phyloP scores from a whole-genome alignment of 2,329 filamentous ascomycete species.

The Stromatinia cepivora region DNA sequence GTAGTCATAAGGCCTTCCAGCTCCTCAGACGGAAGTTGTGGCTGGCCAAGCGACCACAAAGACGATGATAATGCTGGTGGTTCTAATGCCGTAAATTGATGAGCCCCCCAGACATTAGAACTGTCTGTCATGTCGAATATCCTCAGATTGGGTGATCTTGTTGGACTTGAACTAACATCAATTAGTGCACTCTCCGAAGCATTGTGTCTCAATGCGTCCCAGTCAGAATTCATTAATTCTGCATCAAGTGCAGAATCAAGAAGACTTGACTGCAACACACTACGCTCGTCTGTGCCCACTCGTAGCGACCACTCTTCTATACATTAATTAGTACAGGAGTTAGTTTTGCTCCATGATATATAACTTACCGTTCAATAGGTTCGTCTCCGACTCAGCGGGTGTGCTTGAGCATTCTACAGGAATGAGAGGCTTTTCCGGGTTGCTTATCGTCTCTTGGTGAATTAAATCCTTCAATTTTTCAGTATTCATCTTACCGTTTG shows the following conservation, averaged over 20 bases:
- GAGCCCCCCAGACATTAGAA: not conserved
- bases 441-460: not conserved
- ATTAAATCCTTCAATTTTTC: not conserved
- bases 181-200: not conserved
- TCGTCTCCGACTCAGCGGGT: not conserved
- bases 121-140: not conserved
- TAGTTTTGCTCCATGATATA: not conserved
- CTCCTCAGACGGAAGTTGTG: conserved; percentile 12
- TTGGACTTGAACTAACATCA: conserved; percentile 9
- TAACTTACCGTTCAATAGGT: not conserved
- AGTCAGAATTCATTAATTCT: not conserved
- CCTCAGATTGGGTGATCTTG: conserved; percentile 3
- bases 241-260: conserved; percentile 16
- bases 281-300: not conserved
- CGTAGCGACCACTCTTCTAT: not conserved
- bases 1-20: not conserved
- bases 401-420: not conserved
- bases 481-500: not conserved
- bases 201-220: conserved; percentile 6
- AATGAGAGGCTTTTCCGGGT: not conserved
- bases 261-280: not conserved
- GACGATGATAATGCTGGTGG: not conserved
- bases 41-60: not conserved
- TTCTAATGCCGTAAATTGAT: not conserved
- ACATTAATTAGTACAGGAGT: not conserved